Evolutionary conservation across 2,329 filamentous ascomycete species (phyloP).

Genomic region (Fusarium praegraminearum): DNA sequence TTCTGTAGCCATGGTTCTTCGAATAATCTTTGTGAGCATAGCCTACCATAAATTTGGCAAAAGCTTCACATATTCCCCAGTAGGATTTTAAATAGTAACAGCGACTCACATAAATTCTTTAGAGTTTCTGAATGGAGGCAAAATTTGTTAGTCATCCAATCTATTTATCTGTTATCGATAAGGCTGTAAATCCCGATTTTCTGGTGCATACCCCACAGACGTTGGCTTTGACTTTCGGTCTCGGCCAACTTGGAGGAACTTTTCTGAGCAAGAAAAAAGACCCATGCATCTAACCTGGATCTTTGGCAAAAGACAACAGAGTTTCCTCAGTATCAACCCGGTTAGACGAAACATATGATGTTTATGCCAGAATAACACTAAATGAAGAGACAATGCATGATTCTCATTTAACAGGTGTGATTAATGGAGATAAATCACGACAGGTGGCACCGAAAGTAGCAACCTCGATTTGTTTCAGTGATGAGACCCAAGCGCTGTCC

Average conservation of each 20-base stretch:
- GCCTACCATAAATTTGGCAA: slow-evolving; percentile 21
- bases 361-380: neutral
- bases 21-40: slow-evolving; percentile 54
- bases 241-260: neutral
- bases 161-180: slow-evolving; percentile 42
- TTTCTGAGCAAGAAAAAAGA: neutral
- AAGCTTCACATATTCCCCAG: slow-evolving; percentile 19
- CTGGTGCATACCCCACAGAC: slow-evolving; percentile 9
- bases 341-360: neutral
- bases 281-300: slow-evolving; percentile 6
- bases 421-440: neutral
- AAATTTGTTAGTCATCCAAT: slow-evolving; percentile 39
- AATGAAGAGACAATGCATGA: neutral
- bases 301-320: neutral
- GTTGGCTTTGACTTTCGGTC: neutral
- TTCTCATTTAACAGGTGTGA: neutral
- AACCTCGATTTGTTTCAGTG: slow-evolving; percentile 4
- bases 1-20: slow-evolving; percentile 68
- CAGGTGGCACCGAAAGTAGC: neutral
- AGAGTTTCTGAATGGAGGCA: slow-evolving; percentile 30
- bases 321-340: neutral
- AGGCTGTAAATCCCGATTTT: neutral
- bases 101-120: slow-evolving; percentile 33
- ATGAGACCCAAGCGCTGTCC: neutral
- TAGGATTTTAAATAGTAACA: neutral